These are phyloP conservation scores for Colletotrichum sojae DNA, from an alignment of 2,329 filamentous ascomycete species.

Conservation along the genomic window DNA sequence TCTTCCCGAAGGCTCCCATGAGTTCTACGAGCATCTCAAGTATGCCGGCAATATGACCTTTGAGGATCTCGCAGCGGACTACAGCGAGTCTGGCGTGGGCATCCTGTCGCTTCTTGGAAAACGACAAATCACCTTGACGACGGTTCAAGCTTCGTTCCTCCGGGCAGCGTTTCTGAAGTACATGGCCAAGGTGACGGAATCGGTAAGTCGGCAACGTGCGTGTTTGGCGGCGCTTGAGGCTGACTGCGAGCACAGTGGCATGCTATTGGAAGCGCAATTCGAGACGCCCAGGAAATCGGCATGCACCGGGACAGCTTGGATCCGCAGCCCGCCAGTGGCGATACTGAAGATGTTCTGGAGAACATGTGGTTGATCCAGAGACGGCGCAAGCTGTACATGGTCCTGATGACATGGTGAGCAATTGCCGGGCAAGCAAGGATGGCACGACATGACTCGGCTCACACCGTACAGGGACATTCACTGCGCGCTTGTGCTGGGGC, in stretches of 20 bases:
- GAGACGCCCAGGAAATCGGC: conserved; percentile 75
- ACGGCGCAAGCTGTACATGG: conserved; percentile 67
- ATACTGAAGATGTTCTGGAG: conserved; percentile 64
- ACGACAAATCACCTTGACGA: conserved; percentile 67
- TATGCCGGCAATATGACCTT: conserved; percentile 72
- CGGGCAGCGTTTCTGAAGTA: conserved; percentile 72
- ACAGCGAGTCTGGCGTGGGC: conserved; percentile 70
- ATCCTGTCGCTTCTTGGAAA: conserved; percentile 71
- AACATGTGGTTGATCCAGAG: conserved; percentile 73
- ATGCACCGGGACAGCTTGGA: conserved; percentile 69
- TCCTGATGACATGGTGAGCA: conserved; percentile 59
- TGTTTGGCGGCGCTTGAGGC: background rate
- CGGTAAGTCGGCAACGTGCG: conserved; percentile 53
- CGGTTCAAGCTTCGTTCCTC: conserved; percentile 71
- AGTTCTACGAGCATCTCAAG: conserved; percentile 69
- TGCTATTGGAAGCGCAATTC: conserved; percentile 68
- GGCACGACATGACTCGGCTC: conserved; percentile 31
- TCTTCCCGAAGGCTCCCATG: conserved; percentile 62
- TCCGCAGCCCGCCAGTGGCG: conserved; percentile 61
- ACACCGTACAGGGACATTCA: conserved; percentile 65
- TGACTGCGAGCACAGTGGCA: conserved; percentile 61
- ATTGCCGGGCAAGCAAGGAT: conserved; percentile 28
- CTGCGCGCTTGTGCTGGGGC: conserved; percentile 66
- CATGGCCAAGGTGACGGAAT: conserved; percentile 70
- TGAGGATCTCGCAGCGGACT: conserved; percentile 72